phyloP scores from a whole-genome alignment of 2,329 filamentous ascomycete species.

The Fusarium falciforme region DNA sequence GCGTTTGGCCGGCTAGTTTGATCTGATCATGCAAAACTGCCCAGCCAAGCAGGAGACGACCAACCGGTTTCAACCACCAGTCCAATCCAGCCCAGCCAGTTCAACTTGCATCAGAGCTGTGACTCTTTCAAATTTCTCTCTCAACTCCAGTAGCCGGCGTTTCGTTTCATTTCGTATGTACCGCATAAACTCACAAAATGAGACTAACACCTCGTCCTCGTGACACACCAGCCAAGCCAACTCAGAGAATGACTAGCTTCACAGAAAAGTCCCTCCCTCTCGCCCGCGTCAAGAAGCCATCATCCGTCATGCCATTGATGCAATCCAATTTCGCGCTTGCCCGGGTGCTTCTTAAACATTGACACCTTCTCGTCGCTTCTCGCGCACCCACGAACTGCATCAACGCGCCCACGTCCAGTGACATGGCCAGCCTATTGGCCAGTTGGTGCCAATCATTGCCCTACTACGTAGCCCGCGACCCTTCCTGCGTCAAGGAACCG shows the following conservation, averaged over 20 bases:
- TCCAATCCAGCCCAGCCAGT: not conserved
- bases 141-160: constrained; percentile 1
- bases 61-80: not conserved
- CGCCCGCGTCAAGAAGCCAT: constrained; percentile 8
- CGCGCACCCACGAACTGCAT: constrained; percentile 22
- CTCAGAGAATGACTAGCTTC: not conserved
- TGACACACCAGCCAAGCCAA: constrained; percentile 18
- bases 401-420: constrained; percentile 33
- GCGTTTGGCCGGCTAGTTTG: not conserved
- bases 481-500: constrained; percentile 31
- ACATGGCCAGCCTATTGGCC: constrained; percentile 26
- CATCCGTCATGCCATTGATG: not conserved
- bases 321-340: not conserved
- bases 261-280: constrained; percentile 4
- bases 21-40: constrained; percentile 20
- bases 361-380: constrained; percentile 7
- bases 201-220: constrained; percentile 26
- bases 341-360: not conserved
- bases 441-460: constrained; percentile 6
- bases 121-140: not conserved
- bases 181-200: constrained; percentile 39
- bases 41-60: not conserved
- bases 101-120: not conserved
- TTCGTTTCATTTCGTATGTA: not conserved
- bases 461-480: constrained; percentile 16